Percentiles rank a stretch among this genome's conserved stretches.
Evolutionary conservation across 768 basidiomycete species (phyloP).

Genomic region (Russula dissimulans): DNA sequence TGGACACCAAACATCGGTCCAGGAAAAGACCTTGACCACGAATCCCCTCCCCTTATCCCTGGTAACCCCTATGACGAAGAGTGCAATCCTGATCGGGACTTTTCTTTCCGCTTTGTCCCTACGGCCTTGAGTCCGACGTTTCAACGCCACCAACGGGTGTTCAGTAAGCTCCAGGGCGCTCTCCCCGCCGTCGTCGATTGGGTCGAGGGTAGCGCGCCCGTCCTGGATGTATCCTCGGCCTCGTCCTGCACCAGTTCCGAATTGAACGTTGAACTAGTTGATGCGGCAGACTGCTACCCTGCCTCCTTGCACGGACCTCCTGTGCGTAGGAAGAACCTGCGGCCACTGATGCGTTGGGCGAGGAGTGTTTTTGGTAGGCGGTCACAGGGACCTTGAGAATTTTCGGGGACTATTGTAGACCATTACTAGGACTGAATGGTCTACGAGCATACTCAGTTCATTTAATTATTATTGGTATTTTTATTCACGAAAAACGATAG

Average conservation of each 20-base stretch:
- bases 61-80: not conserved
- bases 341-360: slow-evolving; percentile 9
- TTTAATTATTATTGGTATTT: not conserved
- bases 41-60: not conserved
- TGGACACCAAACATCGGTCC: slow-evolving; percentile 7
- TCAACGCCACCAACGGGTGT: slow-evolving; percentile 8
- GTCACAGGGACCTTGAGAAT: not conserved
- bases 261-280: not conserved
- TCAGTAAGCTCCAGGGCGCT: not conserved
- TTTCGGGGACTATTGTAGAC: not conserved
- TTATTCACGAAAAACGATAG: not conserved
- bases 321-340: not conserved
- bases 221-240: not conserved
- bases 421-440: too few species aligned
- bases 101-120: slow-evolving; percentile 12
- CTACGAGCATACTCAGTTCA: not conserved
- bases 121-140: slow-evolving; percentile 3
- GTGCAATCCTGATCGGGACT: slow-evolving; percentile 1
- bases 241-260: not conserved
- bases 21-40: not conserved
- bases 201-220: not conserved
- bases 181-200: slow-evolving; percentile 4
- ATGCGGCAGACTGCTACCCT: not conserved
- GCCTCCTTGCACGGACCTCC: not conserved
- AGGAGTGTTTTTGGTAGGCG: not conserved